Conservation (phyloP, 768 basidiomycete genomes). For the Tricholoma saponaceum region DNA sequence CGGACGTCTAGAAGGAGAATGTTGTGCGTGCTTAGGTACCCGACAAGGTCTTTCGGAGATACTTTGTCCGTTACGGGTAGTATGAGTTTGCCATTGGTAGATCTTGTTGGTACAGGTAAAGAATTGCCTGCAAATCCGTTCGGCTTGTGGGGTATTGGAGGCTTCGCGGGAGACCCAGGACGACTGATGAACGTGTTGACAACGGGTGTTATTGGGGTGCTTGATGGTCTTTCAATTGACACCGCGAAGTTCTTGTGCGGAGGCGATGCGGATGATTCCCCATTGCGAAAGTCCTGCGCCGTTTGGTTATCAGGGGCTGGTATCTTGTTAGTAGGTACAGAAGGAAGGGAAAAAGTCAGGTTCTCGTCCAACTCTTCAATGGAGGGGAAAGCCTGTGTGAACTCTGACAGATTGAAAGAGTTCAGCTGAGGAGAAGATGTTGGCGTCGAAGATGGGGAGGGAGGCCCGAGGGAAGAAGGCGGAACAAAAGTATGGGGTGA, state of each 20-base stretch:
- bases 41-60: conserved; percentile 52
- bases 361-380: conserved; percentile 72
- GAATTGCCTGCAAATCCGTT: conserved; percentile 27
- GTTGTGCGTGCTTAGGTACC: conserved; percentile 53
- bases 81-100: conserved; percentile 32
- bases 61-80: conserved; percentile 61
- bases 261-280: conserved; percentile 25
- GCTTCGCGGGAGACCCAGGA: conserved; percentile 53
- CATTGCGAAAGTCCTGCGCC: conserved; percentile 19
- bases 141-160: conserved; percentile 33
- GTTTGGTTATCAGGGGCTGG: conserved; percentile 20
- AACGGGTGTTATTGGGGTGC: conserved; percentile 63
- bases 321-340: conserved; percentile 40
- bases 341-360: conserved; percentile 42
- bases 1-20: conserved; percentile 83
- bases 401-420: conserved; percentile 44
- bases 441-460: conserved; percentile 68
- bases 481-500: conserved; percentile 68
- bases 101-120: conserved; percentile 27
- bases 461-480: conserved; percentile 67
- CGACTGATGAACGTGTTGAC: conserved; percentile 55
- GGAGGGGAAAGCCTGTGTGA: conserved; percentile 66
- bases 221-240: conserved; percentile 57
- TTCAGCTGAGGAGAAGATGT: conserved; percentile 55
- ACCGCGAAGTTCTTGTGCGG: conserved; percentile 35